A percentile compares a stretch with the other conserved stretches of the same genome.
These are phyloP conservation scores for Fusarium equiseti DNA, from an alignment of 2,329 filamentous ascomycete genomes.

Conservation along the genomic window DNA sequence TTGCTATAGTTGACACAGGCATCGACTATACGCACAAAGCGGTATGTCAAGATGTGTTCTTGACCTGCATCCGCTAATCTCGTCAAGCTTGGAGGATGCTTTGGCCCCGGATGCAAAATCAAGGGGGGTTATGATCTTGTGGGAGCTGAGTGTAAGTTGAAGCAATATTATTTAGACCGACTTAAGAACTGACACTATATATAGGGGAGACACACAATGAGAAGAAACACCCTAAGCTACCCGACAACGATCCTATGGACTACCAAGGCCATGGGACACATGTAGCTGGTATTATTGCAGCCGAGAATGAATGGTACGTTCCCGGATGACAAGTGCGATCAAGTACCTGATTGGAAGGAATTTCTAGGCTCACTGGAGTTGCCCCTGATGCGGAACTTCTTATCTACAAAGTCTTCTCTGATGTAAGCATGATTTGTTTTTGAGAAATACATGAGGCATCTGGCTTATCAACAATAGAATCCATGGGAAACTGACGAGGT, in stretches of 20 bases:
- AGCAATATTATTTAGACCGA: background rate
- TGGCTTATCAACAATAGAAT: constrained; percentile 27
- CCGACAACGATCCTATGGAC: constrained; percentile 54
- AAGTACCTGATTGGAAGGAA: constrained; percentile 4
- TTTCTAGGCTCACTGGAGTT: constrained; percentile 57
- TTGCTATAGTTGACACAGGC: constrained; percentile 57
- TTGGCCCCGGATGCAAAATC: constrained; percentile 55
- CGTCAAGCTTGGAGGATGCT: constrained; percentile 54
- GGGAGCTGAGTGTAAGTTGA: constrained; percentile 49
- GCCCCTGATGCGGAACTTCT: constrained; percentile 60
- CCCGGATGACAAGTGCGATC: background rate
- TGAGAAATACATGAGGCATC: background rate
- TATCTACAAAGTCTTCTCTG: constrained; percentile 59
- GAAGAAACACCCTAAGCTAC: constrained; percentile 47
- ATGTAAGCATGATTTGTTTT: constrained; percentile 31
- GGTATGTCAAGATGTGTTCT: constrained; percentile 32
- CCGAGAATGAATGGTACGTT: constrained; percentile 53
- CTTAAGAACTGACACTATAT: constrained; percentile 17
- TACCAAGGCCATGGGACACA: constrained; percentile 55
- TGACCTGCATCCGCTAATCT: background rate
- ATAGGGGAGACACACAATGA: constrained; percentile 50
- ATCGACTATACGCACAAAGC: constrained; percentile 56
- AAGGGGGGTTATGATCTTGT: constrained; percentile 56
- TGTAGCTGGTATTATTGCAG: constrained; percentile 63
- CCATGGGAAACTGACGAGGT: constrained; percentile 51